Percentiles rank a stretch among this genome's conserved stretches.
These are phyloP conservation scores for Gracilaria gracilis DNA, from an alignment of 23 red algal species.

Conservation along the genomic window DNA sequence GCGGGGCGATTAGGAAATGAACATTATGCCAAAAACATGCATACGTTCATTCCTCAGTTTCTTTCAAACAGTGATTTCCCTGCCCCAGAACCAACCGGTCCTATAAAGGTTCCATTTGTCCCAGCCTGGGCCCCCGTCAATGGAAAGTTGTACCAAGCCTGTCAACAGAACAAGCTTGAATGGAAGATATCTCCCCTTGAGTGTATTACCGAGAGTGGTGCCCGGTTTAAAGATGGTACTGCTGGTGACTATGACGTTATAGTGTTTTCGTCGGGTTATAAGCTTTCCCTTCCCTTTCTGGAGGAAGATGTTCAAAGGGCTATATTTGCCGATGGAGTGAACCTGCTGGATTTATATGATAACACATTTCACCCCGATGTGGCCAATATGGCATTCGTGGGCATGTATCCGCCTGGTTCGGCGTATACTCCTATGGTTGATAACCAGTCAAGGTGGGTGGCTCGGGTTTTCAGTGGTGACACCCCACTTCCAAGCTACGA, in stretches of 20 bases:
- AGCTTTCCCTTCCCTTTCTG: not conserved
- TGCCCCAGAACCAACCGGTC: not conserved
- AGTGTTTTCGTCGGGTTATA: slow-evolving; percentile 6
- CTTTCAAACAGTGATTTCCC: not conserved
- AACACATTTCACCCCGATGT: slow-evolving; percentile 39
- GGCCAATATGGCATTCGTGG: not conserved
- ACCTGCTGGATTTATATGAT: not conserved
- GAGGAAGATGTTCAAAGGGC: not conserved
- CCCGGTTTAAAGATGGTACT: slow-evolving; percentile 10
- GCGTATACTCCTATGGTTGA: not conserved
- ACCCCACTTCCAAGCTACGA: not conserved
- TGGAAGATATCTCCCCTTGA: not conserved
- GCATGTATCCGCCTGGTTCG: slow-evolving; percentile 9
- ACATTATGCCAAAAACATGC: not conserved
- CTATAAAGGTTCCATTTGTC: not conserved
- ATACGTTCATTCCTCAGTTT: not conserved
- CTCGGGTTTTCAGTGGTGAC: too few relatives aligned
- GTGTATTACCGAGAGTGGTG: not conserved
- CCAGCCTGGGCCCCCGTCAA: not conserved
- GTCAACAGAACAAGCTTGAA: not conserved
- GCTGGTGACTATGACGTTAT: slow-evolving; percentile 7
- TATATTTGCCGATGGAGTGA: not conserved
- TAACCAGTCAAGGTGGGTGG: slow-evolving; percentile 5
- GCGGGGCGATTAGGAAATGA: not conserved
- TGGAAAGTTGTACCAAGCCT: not conserved